Base-by-base conservation (phyloP, 169 alveolate genomes). In the Plasmodium cynomolgi region DNA sequence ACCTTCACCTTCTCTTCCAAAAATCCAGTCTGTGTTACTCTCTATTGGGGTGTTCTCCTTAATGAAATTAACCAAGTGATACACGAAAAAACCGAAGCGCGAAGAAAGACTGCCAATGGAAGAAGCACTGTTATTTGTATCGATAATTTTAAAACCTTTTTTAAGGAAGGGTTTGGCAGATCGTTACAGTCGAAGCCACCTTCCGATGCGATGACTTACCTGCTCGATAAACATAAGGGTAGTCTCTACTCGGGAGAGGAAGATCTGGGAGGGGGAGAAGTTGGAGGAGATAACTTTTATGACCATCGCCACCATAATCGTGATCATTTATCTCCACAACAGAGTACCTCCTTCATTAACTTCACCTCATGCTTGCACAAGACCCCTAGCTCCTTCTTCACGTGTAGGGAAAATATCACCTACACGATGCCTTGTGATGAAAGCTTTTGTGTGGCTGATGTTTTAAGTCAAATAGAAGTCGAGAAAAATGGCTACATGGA, bases 371-470 rank as follows among this genome's bases (percentile, higher is more conserved):
- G 85, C 8, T 84, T 44, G 41, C 79, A 84, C 79, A 84, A 84
- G 79, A 73, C 93, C 6, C 39, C 93, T 3, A 47, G 80, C 20
- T 84, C 93, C 0, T 84, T 84, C 58, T 74, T 17, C 80, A 33
- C 74, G 1, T 33, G 47, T 34, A 84, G 93, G 34, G 62, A 41
- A 7, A 75, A 84, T 50, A 33, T 84, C 34, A 74, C 93, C 8
- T 84, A 84, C 80, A 84, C 79, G 15, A 84, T 84, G 93, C 93
- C 93, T 0, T 68, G 54, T 50, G 93, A 84, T 31, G 93, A 84
- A 50, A 44, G 58, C 7, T 84, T 84, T 56, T 84, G 93, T 31
- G 84, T 84, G 9, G 79, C 54, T 2, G 93, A 84, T 23, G 79
- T 84, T 17, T 8, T 84, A n/a, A 44, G 37, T 56, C 44, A 41